Base-by-base conservation (phyloP, 2,329 filamentous ascomycete species). In the Ascochyta lentis region DNA sequence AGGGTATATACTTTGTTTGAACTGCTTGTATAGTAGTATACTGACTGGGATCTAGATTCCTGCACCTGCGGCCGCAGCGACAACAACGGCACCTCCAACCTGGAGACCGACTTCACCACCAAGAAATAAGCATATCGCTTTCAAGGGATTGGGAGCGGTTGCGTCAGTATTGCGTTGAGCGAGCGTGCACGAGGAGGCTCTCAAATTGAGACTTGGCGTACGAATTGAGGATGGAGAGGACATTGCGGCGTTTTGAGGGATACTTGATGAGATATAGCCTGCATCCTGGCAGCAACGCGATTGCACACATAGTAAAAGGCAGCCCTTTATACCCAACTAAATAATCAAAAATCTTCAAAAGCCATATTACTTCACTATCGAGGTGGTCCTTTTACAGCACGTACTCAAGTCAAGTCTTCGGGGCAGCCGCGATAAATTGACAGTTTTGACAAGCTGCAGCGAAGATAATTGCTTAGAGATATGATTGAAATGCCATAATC, bases 51-150 rank as follows among this genome's bases (percentile, higher is more conserved):
- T 19, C 41, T 33, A 78, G 75, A 72, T 48, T 70, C 77, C 5
- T 95, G 91, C 79, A 95, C 89, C n/a, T 96, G 92, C 74, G 89
- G 92, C 77, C 93, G 91, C 75, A 85, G 85, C 16, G 74, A 84
- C 44, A 83, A 84, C 63, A 83, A 86, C 49, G 84, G 84, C 35
- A 81, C 83, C 55, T 85, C 89, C 63, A 76, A 76, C 54, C 78
- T 89, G 65, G 93, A 97, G 85, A 90, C 84, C 45, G 93, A 97
- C 77, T 97, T 96, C 73, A 97, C 92, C 34, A 91, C 88, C 50
- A 86, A 84, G 79, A 76, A 76, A 67, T 76, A 71, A 55, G 54
- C n/a, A 16, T 23, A n/a, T 15, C 10, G 12, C 26, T 34, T 33
- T 24, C 4, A 2, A 34, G 4, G 31, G 10, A 1, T 15, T n/a